These are phyloP conservation scores for Barbarea vulgaris DNA, from an alignment of 345 rosid genomes.

Conservation along the genomic window DNA sequence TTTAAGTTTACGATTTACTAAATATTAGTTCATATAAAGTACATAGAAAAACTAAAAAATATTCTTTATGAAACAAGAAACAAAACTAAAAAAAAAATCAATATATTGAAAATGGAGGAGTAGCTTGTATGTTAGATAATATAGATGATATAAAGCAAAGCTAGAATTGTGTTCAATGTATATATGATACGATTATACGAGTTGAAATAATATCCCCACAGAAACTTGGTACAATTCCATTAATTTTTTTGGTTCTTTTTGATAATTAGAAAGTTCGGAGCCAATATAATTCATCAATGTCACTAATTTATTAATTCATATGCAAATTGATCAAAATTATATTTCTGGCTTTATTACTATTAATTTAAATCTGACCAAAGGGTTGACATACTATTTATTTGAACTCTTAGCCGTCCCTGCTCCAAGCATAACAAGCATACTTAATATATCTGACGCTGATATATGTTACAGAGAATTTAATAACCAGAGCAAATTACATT, in stretches of 20 bases:
- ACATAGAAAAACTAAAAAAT: neutral
- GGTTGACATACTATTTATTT: conserved; percentile 22
- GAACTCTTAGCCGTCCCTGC: conserved; percentile 32
- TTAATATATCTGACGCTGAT: neutral
- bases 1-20: neutral
- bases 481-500: conserved; percentile 23
- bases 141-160: conserved; percentile 1
- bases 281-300: conserved; percentile 6
- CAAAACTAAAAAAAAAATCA: no score
- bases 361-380: conserved; percentile 2
- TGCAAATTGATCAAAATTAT: neutral
- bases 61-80: neutral
- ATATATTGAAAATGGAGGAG: no score
- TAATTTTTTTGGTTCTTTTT: neutral
- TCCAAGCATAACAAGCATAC: conserved; percentile 13
- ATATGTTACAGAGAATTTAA: neutral
- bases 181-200: neutral
- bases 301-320: neutral
- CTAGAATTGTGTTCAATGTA: neutral
- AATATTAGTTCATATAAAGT: neutral
- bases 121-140: neutral
- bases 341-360: neutral
- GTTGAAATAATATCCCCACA: neutral
- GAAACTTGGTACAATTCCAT: neutral
- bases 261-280: neutral